Percentiles rank a stretch among this genome's conserved stretches.
phyloP scores from a whole-genome alignment of 169 alveolate species.

The Plasmodium falciparum region DNA sequence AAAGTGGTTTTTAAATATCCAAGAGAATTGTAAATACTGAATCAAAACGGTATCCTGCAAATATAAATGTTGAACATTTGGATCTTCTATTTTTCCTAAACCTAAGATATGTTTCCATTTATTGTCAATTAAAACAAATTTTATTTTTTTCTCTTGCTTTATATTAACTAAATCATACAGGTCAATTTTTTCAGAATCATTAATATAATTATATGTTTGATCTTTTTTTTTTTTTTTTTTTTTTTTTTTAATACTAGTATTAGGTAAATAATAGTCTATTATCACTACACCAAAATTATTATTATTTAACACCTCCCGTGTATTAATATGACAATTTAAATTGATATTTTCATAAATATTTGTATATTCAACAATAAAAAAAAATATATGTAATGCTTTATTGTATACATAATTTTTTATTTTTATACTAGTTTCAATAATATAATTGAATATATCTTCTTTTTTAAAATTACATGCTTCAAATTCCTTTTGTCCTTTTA shows the following conservation, averaged over 20 bases:
- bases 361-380: conserved; percentile 46
- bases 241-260: conserved; percentile 38
- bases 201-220: background rate
- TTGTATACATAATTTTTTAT: conserved; percentile 16
- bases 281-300: conserved; percentile 58
- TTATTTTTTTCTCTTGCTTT: conserved; percentile 52
- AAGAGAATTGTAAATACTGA: conserved; percentile 53
- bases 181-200: conserved; percentile 14
- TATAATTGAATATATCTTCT: background rate
- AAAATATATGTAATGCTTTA: conserved; percentile 14
- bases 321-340: conserved; percentile 26
- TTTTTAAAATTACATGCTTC: background rate
- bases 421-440: background rate
- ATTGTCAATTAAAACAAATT: conserved; percentile 44
- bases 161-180: conserved; percentile 54
- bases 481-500: background rate
- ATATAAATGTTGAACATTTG: conserved; percentile 34
- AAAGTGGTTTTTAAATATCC: conserved; percentile 24
- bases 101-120: conserved; percentile 44
- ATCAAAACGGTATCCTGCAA: conserved; percentile 57
- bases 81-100: conserved; percentile 10
- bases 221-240: conserved; percentile 19
- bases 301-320: conserved; percentile 52
- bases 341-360: conserved; percentile 32
- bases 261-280: conserved; percentile 59